Base-by-base conservation (phyloP, 2,329 filamentous ascomycete species). In the Botrytis medusae region DNA sequence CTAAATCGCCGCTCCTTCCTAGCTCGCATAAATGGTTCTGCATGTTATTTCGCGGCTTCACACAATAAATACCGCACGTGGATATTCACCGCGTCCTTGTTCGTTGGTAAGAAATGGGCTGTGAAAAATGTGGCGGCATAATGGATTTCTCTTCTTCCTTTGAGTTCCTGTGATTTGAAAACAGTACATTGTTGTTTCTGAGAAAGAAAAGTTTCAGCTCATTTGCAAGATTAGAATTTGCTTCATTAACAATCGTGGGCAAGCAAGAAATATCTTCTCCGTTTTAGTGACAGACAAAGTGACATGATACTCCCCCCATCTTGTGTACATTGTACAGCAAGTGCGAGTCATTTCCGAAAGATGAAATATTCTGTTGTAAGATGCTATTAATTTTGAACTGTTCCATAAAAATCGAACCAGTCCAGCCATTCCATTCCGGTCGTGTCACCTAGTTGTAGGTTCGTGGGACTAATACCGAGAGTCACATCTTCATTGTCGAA, bases 401-500 rank as follows among this genome's bases (percentile, higher is more conserved):
- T 40, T 44, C 65, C 57, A n/a, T 73, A 62, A 20, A 70, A 71
- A 69, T 79, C 78, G 63, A 79, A 80, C 77, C 77, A 80, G 71
- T 79, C 76, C 48, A 80, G 44, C 79, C 78, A 81, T 72, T 80
- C 78, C 51, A 80, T 73, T 4, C 74, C 78, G 34, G 74, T 72
- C n/a, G 74, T 75, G 37, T 79, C 78, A 54, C 78, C 75, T 60
- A 78, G 75, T 67, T 77, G 76, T 32, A 80, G 75, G 40, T 74
- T 74, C 2, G 74, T 73, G 34, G 77, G 57, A 63, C 72, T 77
- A 18, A 57, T 78, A 14, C 89, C 87, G 74, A 91, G 87, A 25
- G 87, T 86, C 40, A 89, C 87, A 6, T 87, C 89, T 0, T 89
- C 88, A 75, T 88, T 87, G 77, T 90, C 91, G 42, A 92, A 85